Percentiles rank a stretch among this genome's conserved stretches.
Evolutionary conservation across 306 rosid species (phyloP).

Genomic region (Trifolium fragiferum): DNA sequence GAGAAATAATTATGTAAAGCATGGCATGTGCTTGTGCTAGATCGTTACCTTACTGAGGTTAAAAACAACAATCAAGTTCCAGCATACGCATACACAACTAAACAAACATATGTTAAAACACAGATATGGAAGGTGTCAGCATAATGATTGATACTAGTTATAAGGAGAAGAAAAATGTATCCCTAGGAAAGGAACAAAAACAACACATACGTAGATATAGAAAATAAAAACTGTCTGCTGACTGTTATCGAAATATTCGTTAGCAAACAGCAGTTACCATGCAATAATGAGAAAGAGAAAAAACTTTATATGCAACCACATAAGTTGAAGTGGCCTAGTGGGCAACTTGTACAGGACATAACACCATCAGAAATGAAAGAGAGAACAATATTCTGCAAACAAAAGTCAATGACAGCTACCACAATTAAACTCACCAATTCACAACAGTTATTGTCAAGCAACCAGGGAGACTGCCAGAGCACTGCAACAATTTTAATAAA

Average conservation of each 20-base stretch:
- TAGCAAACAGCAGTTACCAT: neutral
- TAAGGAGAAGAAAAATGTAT: neutral
- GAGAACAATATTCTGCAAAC: constrained; percentile 30
- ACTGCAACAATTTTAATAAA: constrained; percentile 79
- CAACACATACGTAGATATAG: neutral
- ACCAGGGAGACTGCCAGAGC: constrained; percentile 72
- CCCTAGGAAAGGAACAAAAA: constrained; percentile 11
- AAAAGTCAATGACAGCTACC: constrained; percentile 26
- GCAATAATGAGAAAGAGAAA: neutral
- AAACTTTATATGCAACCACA: constrained; percentile 18
- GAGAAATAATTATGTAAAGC: constrained; percentile 25
- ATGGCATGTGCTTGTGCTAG: neutral
- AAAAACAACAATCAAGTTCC: constrained; percentile 23
- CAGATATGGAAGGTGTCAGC: constrained; percentile 2
- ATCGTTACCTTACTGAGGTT: constrained; percentile 2
- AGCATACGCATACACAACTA: constrained; percentile 12
- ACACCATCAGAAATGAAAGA: constrained; percentile 29
- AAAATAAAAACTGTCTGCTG: neutral
- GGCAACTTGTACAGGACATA: constrained; percentile 18
- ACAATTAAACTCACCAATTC: constrained; percentile 77
- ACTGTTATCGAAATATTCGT: constrained; percentile 1
- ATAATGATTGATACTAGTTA: constrained; percentile 14
- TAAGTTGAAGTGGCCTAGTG: neutral
- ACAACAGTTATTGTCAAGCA: constrained; percentile 76
- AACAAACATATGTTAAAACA: constrained; percentile 1